Base-by-base conservation (phyloP, 106 monocot genomes). In the Acorus gramineus region DNA sequence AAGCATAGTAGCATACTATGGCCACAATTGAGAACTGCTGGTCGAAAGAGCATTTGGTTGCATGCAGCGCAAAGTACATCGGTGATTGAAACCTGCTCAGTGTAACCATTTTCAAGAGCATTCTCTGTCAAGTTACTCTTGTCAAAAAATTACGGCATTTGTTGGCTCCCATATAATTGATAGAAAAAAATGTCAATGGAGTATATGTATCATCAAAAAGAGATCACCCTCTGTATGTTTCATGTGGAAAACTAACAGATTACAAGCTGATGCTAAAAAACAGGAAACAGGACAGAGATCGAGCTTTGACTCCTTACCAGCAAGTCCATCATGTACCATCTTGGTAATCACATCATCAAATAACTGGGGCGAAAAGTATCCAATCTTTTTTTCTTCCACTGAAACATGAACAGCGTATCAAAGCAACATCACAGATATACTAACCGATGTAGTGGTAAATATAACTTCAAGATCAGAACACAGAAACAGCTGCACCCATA, bases 371-470 rank as follows among this genome's bases (percentile, higher is more conserved):
- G 87, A 88, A 51, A 78, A 79, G 43, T 75, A 48, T 42, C 64
- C 54, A 6, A 7, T 2, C 54, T 44, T 70, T 56, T 52, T 81
- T 69, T 84, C 87, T 73, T 88, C 87, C 87, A 76, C 87, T 88
- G 56, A 42, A 42, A 42, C 2, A 60, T 28, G 28, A 28, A 28
- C 28, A 28, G 28, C 28, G 28, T 28, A 0, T 28, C 28, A 28
- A 28, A 28, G 28, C 28, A 28, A 28, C 28, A 28, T 28, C 28
- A 28, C 28, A 28, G 28, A 28, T 28, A 28, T 28, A 1, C 28
- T 28, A 28, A 28, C 28, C 28, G 28, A 28, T 28, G 28, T 1
- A 28, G 28, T 28, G 28, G 28, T 28, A 28, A 28, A 28, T 28
- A 28, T 28, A 28, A 28, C 28, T 28, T 28, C 28, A 28, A 28